Evolutionary conservation across 768 basidiomycete species (phyloP).

Genomic region (Porphyrellus cyaneotinctus): DNA sequence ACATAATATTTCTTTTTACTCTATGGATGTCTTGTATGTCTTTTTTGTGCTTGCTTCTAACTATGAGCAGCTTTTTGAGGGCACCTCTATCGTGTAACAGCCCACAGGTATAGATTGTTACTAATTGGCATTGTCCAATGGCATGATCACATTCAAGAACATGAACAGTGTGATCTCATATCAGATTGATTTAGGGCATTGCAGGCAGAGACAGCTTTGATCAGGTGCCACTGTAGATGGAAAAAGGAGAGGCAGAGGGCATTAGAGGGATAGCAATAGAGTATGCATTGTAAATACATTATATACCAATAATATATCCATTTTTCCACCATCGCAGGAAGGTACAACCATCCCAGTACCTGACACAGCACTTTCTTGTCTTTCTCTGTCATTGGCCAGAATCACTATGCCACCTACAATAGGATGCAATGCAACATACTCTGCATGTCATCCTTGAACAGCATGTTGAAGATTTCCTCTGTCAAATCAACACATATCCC

Average conservation of each 20-base stretch:
- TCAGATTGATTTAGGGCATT: slow-evolving; percentile 77
- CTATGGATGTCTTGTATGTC: too few relatives aligned
- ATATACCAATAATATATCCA: slow-evolving; percentile 59
- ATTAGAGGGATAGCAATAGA: too few relatives aligned
- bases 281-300: slow-evolving; percentile 27
- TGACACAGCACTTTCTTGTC: slow-evolving; percentile 65
- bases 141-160: too few relatives aligned
- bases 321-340: slow-evolving; percentile 71
- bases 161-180: slow-evolving; percentile 45
- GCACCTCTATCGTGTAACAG: too few relatives aligned
- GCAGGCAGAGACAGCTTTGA: slow-evolving; percentile 53
- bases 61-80: too few relatives aligned
- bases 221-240: slow-evolving; percentile 48
- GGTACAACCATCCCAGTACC: slow-evolving; percentile 54
- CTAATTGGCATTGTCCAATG: too few relatives aligned
- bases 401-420: background rate
- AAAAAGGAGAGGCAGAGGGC: background rate
- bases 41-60: too few relatives aligned
- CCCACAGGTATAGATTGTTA: too few relatives aligned
- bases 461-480: slow-evolving; percentile 43
- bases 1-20: too few relatives aligned
- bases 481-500: slow-evolving; percentile 55
- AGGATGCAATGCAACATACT: slow-evolving; percentile 40
- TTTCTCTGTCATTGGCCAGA: slow-evolving; percentile 34
- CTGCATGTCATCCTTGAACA: slow-evolving; percentile 46